Conservation (phyloP, 345 rosid genomes). For the Brassica cretica region DNA sequence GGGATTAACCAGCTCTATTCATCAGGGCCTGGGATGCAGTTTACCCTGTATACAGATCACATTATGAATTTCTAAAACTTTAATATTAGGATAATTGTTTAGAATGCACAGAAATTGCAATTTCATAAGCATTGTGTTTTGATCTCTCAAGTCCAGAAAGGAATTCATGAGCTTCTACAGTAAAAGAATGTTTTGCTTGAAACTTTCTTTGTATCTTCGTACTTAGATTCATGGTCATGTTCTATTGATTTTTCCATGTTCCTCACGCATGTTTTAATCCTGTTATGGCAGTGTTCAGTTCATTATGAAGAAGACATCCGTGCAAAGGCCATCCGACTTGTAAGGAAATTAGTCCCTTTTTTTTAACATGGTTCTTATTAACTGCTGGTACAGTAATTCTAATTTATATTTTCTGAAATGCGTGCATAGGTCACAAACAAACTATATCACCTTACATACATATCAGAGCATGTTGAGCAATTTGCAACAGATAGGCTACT, state of each 20-base stretch:
- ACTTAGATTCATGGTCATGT: constrained; percentile 5
- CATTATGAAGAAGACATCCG: constrained; percentile 92
- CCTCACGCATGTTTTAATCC: constrained; percentile 34
- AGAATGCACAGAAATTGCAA: constrained; percentile 5
- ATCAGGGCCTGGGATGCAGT: neutral
- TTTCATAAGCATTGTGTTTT: constrained; percentile 2
- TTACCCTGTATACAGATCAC: neutral
- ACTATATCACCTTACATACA: constrained; percentile 77
- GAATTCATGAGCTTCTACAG: constrained; percentile 3
- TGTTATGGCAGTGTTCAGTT: constrained; percentile 75
- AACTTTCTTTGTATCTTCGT: neutral
- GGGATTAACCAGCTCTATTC: neutral
- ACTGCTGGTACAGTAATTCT: constrained; percentile 18
- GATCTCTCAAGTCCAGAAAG: constrained; percentile 3
- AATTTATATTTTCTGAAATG: constrained; percentile 37
- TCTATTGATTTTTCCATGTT: constrained; percentile 23
- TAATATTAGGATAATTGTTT: neutral
- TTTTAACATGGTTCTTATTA: constrained; percentile 16
- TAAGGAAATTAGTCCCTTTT: constrained; percentile 38
- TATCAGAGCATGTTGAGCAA: constrained; percentile 72
- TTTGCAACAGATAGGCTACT: constrained; percentile 80
- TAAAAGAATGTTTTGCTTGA: constrained; percentile 13
- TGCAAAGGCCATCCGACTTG: constrained; percentile 93
- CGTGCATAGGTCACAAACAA: constrained; percentile 83
- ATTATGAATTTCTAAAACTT: constrained; percentile 8